A percentile compares a stretch with the other conserved stretches of the same genome.
These are phyloP conservation scores for Penicillium simplicissimum DNA, from an alignment of 495 filamentous ascomycete genomes.

Conservation along the genomic window DNA sequence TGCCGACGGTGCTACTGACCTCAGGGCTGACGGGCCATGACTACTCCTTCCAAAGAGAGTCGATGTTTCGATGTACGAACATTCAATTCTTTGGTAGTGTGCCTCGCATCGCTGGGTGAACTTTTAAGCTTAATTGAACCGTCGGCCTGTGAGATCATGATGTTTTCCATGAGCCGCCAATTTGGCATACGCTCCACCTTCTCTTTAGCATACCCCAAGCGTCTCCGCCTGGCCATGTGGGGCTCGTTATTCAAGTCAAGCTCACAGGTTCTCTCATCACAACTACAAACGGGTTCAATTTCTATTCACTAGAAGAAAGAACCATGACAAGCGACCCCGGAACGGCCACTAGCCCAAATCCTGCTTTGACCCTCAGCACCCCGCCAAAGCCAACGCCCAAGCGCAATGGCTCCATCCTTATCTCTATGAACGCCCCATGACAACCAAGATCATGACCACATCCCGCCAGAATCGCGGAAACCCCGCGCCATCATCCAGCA, in stretches of 20 bases:
- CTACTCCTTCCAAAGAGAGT: too few species aligned
- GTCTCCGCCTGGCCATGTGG: neutral
- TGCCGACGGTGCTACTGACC: too few species aligned
- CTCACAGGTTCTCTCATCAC: neutral
- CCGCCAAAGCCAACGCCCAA: neutral
- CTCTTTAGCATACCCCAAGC: too few species aligned
- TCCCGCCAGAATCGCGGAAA: neutral
- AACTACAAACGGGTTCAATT: too few species aligned
- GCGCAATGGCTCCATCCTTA: neutral
- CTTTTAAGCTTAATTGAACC: conserved; percentile 3
- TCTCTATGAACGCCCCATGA: neutral
- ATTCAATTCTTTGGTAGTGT: neutral
- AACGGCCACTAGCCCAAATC: neutral
- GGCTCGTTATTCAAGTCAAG: neutral
- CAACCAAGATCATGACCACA: neutral
- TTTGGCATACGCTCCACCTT: neutral
- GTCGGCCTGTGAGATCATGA: neutral
- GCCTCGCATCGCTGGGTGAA: neutral
- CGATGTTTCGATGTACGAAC: too few species aligned
- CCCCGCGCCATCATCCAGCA: neutral
- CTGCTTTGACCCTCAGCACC: neutral
- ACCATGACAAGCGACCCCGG: neutral
- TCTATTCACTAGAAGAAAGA: neutral
- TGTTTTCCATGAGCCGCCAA: neutral
- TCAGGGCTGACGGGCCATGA: too few species aligned